These are phyloP conservation scores for Colletotrichum endophyticum DNA, from an alignment of 2,329 filamentous ascomycete species.

Conservation along the genomic window DNA sequence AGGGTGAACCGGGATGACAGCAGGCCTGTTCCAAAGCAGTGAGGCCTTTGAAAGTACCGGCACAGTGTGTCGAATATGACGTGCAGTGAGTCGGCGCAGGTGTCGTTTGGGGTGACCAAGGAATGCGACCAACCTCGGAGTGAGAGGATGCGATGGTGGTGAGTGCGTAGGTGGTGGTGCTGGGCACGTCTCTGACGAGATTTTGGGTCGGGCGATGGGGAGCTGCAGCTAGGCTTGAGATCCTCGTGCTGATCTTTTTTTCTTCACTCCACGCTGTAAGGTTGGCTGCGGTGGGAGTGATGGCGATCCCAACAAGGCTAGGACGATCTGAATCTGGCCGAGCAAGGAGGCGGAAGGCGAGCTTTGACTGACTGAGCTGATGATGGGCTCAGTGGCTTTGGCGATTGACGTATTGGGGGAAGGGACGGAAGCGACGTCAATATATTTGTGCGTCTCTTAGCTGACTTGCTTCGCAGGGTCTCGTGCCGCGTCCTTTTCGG, in stretches of 20 bases:
- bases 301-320: slow-evolving; percentile 16
- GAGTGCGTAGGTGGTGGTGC: not conserved
- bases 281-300: not conserved
- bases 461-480: slow-evolving; percentile 5
- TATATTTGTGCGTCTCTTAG: slow-evolving; percentile 14
- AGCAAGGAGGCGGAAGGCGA: slow-evolving; percentile 4
- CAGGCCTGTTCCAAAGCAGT: slow-evolving; percentile 9
- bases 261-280: not conserved
- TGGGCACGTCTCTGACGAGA: not conserved
- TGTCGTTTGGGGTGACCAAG: not conserved
- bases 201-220: not conserved
- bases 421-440: slow-evolving; percentile 14
- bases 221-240: not conserved
- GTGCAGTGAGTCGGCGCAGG: not conserved
- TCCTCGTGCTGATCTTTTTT: slow-evolving; percentile 1
- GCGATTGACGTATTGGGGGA: slow-evolving; percentile 2
- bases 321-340: slow-evolving; percentile 17
- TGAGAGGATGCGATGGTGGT: not conserved
- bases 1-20: not conserved
- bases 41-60: slow-evolving; percentile 7
- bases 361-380: not conserved
- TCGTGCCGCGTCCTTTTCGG: slow-evolving; percentile 18
- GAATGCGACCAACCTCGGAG: not conserved
- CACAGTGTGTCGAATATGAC: slow-evolving; percentile 19
- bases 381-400: not conserved